Base-by-base conservation (phyloP, 2,329 filamentous ascomycete species). In the Ramularia endophylla region DNA sequence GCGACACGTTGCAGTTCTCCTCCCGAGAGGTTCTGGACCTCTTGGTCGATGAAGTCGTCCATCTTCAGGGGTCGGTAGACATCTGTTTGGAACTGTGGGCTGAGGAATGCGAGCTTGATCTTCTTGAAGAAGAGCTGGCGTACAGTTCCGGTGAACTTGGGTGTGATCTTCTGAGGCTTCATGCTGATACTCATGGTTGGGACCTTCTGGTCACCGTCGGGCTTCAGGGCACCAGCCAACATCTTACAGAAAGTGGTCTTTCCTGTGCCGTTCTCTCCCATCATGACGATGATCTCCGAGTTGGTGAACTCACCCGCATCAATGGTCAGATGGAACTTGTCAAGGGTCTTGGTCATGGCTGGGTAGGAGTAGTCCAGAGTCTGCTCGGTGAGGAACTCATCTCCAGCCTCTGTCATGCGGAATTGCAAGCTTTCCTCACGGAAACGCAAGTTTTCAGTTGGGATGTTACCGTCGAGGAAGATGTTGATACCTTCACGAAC, bases 401-500 rank as follows among this genome's bases (percentile, higher is more conserved):
- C 92, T 28, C 84, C 79, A 41, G 85, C 84, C 61, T 97, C 92
- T 35, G 85, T 80, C 49, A 97, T 86, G 56, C 89, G 85, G 81
- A 98, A 98, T 36, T 90, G 92, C 49, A 98, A 74, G 44, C 88
- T 94, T 63, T 98, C 92, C 43, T 97, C 89, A 59, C 92, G 85
- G 84, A 98, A 97, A 57, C 92, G 88, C 70, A 98, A 69, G 71
- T 98, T 98, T 72, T 98, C 92, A 2, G 92, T 97, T 15, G 92
- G 92, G 44, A 97, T 95, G 68, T 97, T 88, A 53, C 92, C 92
- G 59, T 98, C 92, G 41, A 98, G 75, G 81, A 97, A 98, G 65
- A 97, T 94, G 65, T 95, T 97, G 81, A 97, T 95, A 68, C 89
- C 92, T 78, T 98, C 92, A 62, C 92, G 87, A 46, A 98, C 92